These are phyloP conservation scores for Oryza nivara DNA, from an alignment of 176 grass and related monocot genomes.

Conservation along the genomic window DNA sequence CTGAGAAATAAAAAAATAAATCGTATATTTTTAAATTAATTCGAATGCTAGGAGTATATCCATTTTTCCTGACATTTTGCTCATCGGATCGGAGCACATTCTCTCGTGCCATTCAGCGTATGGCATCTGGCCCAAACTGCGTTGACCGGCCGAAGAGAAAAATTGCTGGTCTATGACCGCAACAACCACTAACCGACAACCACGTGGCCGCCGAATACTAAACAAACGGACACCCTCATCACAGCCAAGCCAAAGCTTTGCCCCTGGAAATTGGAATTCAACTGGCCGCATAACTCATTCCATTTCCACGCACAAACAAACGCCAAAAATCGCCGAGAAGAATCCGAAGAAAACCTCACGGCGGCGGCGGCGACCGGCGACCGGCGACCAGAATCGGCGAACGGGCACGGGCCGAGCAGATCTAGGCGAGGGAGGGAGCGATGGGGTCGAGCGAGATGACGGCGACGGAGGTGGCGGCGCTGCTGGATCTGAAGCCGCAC, in stretches of 20 bases:
- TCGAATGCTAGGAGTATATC: no score
- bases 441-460: constrained; percentile 62
- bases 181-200: not conserved
- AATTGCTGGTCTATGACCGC: not conserved
- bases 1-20: no score
- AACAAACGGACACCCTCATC: not conserved
- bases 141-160: constrained; percentile 5
- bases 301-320: not conserved
- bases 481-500: constrained; percentile 90
- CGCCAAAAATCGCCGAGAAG: not conserved
- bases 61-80: no score
- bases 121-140: not conserved
- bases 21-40: no score
- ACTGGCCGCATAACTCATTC: not conserved
- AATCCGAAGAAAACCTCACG: not conserved
- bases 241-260: no score
- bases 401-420: not conserved
- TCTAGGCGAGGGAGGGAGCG: not conserved
- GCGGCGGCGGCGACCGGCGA: not conserved
- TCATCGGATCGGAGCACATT: no score
- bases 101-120: not conserved
- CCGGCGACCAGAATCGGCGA: not conserved
- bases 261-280: not conserved
- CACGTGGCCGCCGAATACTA: constrained; percentile 18
- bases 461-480: constrained; percentile 66